Base-by-base conservation (phyloP, 2,329 filamentous ascomycete species). In the Trichophyton benhamiae region DNA sequence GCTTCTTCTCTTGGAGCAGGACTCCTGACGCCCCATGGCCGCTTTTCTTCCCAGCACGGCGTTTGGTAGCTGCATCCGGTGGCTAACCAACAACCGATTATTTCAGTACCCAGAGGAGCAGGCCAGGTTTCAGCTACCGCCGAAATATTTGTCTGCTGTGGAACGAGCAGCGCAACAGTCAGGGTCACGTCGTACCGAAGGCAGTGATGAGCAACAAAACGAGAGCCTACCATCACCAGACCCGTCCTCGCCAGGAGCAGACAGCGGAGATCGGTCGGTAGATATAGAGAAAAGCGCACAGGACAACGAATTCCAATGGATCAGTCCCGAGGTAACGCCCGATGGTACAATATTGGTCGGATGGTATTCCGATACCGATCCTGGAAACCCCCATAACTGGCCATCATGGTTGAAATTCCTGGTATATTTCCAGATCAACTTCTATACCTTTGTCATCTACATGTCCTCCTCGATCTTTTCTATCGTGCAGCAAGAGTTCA, bases 401-500 rank as follows among this genome's bases (percentile, higher is more conserved):
- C 13, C 49, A n/a, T 30, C 11, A 2, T 53, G 49, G 49, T n/a
- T 33, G n/a, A 53, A 53, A 33, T 15, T 53, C 8, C 22, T 53
- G 49, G 49, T 53, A 53, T 53, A 53, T 25, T 6, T 53, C 15
- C 49, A 53, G 25, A 53, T 53, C 13, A 53, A 53, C 22, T 53
- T 53, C 22, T 53, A 53, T 25, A 53, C 49, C 17, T 53, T 53
- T 33, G 49, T 53, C 22, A 53, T 53, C 25, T 53, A 53, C n/a
- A 53, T 53, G 49, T 53, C 49, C 11, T 53, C 49, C 13, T 53
- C 49, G 8, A 53, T 53, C n/a, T 53, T 53, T 25, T 53, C 49
- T 25, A 53, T 53, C 15, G 49, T 53, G 6, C 49, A 53, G 49
- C 13, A n/a, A 33, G 49, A 53, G 6, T 53, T 53, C 6, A 53